These are phyloP conservation scores for Clonostachys rosea DNA, from an alignment of 2,329 filamentous ascomycete genomes.

Conservation along the genomic window DNA sequence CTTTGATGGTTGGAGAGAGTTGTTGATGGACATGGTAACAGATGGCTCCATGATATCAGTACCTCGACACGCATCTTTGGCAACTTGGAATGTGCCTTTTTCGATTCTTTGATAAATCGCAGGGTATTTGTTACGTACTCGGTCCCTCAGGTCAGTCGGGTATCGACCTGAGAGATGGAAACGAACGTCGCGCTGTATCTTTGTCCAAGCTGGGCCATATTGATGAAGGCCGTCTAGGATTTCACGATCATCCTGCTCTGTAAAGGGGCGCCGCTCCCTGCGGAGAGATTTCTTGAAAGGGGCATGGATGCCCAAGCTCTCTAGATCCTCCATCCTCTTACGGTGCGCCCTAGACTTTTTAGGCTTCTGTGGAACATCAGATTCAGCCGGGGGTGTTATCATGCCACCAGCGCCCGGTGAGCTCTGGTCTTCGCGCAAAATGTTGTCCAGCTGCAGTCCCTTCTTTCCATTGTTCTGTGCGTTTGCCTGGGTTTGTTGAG, in stretches of 20 bases:
- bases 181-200: slow-evolving; percentile 55
- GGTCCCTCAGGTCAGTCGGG: slow-evolving; percentile 59
- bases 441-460: slow-evolving; percentile 49
- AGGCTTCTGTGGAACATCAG: slow-evolving; percentile 29
- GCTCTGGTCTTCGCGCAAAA: slow-evolving; percentile 36
- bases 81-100: slow-evolving; percentile 43
- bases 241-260: slow-evolving; percentile 56
- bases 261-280: slow-evolving; percentile 56
- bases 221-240: slow-evolving; percentile 55
- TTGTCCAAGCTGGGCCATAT: slow-evolving; percentile 62
- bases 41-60: slow-evolving; percentile 45
- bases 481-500: slow-evolving; percentile 28
- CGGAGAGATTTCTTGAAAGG: slow-evolving; percentile 60
- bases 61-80: slow-evolving; percentile 31
- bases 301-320: slow-evolving; percentile 53
- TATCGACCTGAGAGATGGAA: slow-evolving; percentile 55
- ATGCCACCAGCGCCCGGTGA: slow-evolving; percentile 1
- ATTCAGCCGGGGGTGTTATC: slow-evolving; percentile 11
- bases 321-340: slow-evolving; percentile 50
- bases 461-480: slow-evolving; percentile 23
- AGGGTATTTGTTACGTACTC: slow-evolving; percentile 60
- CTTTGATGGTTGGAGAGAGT: slow-evolving; percentile 32
- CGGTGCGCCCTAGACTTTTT: slow-evolving; percentile 50
- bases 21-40: slow-evolving; percentile 43
- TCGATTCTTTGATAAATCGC: slow-evolving; percentile 52